Percentiles rank a stretch among this genome's conserved stretches.
Conservation (phyloP, 805 yeast species). For the Kluyveromyces siamensis region DNA sequence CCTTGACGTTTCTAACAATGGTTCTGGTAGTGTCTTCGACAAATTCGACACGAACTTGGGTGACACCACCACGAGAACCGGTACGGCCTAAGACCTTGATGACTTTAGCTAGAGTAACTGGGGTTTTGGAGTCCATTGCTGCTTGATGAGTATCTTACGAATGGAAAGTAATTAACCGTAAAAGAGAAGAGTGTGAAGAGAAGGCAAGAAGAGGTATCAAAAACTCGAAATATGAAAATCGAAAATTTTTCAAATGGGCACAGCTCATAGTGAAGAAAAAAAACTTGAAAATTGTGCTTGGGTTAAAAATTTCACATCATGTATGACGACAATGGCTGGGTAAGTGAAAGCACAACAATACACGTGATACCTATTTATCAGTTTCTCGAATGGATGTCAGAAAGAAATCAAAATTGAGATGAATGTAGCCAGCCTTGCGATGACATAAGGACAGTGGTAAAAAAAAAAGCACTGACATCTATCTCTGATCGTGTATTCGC, state of each 20-base stretch:
- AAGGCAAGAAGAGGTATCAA: neutral
- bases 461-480: no score
- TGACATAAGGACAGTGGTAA: no score
- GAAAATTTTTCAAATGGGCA: neutral
- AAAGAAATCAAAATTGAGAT: no score
- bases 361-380: neutral
- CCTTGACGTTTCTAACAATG: constrained; percentile 95
- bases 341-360: neutral
- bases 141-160: constrained; percentile 9
- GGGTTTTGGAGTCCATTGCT: constrained; percentile 50
- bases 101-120: constrained; percentile 99
- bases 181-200: neutral
- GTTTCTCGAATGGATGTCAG: no score
- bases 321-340: constrained; percentile 3
- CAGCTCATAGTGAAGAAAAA: neutral
- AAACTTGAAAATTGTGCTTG: constrained; percentile 6
- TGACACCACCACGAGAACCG: constrained; percentile 99
- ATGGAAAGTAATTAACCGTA: neutral
- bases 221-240: neutral
- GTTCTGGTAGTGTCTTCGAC: constrained; percentile 92
- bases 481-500: no score
- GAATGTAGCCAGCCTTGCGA: no score
- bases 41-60: constrained; percentile 97
- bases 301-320: constrained; percentile 1
- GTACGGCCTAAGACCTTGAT: constrained; percentile 99